These are phyloP conservation scores for Trebouxia sp. DNA, from an alignment of 139 green algal genomes.

Conservation along the genomic window DNA sequence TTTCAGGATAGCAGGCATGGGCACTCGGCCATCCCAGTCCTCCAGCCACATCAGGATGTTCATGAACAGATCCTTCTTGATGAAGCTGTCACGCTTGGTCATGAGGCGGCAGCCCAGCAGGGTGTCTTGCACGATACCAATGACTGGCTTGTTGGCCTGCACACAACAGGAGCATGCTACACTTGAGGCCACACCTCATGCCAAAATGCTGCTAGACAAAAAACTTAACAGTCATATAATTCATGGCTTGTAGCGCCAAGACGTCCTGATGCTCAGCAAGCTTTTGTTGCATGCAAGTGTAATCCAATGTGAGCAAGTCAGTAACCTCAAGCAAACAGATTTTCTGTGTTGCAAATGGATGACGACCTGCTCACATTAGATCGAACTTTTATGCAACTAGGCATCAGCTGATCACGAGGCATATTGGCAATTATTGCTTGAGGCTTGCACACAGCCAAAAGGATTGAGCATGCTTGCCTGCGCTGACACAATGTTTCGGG, in stretches of 20 bases:
- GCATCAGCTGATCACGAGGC: neutral
- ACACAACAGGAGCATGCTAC: neutral
- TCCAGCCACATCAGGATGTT: constrained; percentile 97
- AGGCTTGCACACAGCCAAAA: too few relatives aligned
- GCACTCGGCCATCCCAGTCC: constrained; percentile 92
- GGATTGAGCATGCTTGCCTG: constrained; percentile 62
- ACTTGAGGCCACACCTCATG: neutral
- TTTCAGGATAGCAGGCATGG: constrained; percentile 94
- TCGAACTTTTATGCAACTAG: neutral
- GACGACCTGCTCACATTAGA: neutral
- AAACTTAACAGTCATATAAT: neutral
- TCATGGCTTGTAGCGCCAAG: neutral
- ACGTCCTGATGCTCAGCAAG: neutral
- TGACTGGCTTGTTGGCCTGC: constrained; percentile 96
- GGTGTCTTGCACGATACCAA: constrained; percentile 98
- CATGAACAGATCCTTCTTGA: constrained; percentile 95
- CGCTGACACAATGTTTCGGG: constrained; percentile 95
- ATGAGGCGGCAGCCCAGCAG: constrained; percentile 93
- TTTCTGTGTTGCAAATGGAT: neutral
- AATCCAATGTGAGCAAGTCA: too few relatives aligned
- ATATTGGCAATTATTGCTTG: too few relatives aligned
- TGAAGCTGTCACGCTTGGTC: constrained; percentile 98
- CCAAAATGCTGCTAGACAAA: neutral
- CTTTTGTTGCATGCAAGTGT: too few relatives aligned
- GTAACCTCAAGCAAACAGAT: too few relatives aligned